Percentiles rank a stretch among this genome's conserved stretches.
Evolutionary conservation across 2,329 filamentous ascomycete species (phyloP).

Genomic region (Periconia sp.): DNA sequence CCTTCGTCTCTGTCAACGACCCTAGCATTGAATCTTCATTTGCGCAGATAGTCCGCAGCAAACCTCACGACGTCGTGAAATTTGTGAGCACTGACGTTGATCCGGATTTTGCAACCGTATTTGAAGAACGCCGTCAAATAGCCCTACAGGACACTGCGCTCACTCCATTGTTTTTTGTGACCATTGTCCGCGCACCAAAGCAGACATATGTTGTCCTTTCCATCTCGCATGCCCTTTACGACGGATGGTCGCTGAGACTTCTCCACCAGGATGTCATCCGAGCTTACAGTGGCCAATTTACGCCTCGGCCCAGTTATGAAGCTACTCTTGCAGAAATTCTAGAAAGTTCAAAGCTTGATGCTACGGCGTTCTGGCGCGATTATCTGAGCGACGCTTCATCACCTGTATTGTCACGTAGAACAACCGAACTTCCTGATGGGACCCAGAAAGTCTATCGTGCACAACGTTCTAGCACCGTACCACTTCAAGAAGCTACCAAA

Average conservation of each 20-base stretch:
- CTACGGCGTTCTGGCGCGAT: conserved; percentile 69
- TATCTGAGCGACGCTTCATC: conserved; percentile 59
- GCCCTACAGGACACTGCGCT: conserved; percentile 6
- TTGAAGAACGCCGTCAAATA: conserved; percentile 43
- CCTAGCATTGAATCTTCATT: conserved; percentile 57
- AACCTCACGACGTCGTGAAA: conserved; percentile 39
- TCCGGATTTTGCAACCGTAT: conserved; percentile 30
- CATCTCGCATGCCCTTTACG: conserved; percentile 84
- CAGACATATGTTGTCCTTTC: conserved; percentile 62
- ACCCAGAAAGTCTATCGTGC: conserved; percentile 42
- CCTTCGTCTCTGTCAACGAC: conserved; percentile 68
- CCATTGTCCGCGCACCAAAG: conserved; percentile 35
- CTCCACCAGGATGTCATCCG: conserved; percentile 69
- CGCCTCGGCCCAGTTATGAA: conserved; percentile 53
- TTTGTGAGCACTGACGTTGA: conserved; percentile 18
- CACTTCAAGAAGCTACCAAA: conserved; percentile 46
- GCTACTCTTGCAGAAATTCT: conserved; percentile 59
- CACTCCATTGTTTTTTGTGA: conserved; percentile 39
- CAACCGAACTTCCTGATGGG: background rate
- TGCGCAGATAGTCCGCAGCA: conserved; percentile 56
- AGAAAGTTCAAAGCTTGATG: conserved; percentile 49
- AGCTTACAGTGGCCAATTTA: conserved; percentile 59
- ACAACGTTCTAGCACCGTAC: conserved; percentile 51
- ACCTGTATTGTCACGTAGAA: conserved; percentile 42
- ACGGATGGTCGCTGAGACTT: conserved; percentile 79